These are phyloP conservation scores for Aquilaria malaccensis DNA, from an alignment of 345 rosid genomes.

Conservation along the genomic window DNA sequence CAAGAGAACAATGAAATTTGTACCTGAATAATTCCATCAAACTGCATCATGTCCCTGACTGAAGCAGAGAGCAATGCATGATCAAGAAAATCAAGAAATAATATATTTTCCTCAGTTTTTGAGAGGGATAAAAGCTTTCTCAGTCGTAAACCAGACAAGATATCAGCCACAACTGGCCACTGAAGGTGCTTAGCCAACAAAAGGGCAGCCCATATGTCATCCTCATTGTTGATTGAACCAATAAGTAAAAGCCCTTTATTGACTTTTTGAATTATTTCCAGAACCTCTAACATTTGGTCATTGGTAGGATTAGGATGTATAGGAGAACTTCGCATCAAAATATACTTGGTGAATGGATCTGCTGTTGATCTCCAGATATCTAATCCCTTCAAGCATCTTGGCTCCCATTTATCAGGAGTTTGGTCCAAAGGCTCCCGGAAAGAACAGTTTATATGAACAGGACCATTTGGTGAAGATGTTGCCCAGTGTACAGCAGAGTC, in stretches of 20 bases:
- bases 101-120: conserved; percentile 31
- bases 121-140: conserved; percentile 51
- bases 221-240: conserved; percentile 67
- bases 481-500: conserved; percentile 90
- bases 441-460: conserved; percentile 92
- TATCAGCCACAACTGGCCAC: conserved; percentile 92
- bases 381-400: conserved; percentile 71
- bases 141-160: conserved; percentile 84
- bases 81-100: conserved; percentile 81
- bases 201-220: conserved; percentile 90
- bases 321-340: conserved; percentile 38
- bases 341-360: conserved; percentile 79
- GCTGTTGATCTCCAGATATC: conserved; percentile 64
- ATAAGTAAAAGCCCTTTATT: conserved; percentile 63
- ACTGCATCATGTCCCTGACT: conserved; percentile 43
- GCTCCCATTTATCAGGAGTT: conserved; percentile 49
- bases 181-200: conserved; percentile 70
- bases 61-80: conserved; percentile 72
- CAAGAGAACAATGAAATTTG: conserved; percentile 1
- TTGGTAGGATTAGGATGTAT: conserved; percentile 18
- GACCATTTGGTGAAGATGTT: conserved; percentile 62
- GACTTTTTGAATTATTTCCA: conserved; percentile 42
- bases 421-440: conserved; percentile 84
- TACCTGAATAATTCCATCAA: conserved; percentile 88
- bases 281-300: conserved; percentile 41